phyloP scores from a whole-genome alignment of 2,329 filamentous ascomycete species.

The Fusarium mexicanum region DNA sequence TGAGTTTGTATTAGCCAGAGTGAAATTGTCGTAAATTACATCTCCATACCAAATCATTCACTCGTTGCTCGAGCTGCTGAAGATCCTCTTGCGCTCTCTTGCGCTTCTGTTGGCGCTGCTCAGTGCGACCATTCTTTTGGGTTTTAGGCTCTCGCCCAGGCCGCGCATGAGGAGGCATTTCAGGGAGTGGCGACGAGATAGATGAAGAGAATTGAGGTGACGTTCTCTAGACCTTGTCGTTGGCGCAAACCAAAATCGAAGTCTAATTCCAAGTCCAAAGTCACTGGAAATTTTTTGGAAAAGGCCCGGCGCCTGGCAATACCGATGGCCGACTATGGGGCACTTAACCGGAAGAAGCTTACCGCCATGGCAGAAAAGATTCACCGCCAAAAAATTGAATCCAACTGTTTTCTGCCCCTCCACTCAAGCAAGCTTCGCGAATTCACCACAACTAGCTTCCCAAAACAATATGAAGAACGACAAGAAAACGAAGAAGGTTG shows the following conservation, averaged over 20 bases:
- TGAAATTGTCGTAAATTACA: not conserved
- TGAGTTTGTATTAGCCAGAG: constrained; percentile 43
- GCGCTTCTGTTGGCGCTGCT: constrained; percentile 50
- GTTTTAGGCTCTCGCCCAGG: constrained; percentile 39
- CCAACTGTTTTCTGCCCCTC: constrained; percentile 43
- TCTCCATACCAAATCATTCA: constrained; percentile 47
- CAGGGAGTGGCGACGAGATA: not conserved
- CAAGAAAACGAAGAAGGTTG: constrained; percentile 44
- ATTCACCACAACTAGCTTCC: constrained; percentile 7
- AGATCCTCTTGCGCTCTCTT: constrained; percentile 52
- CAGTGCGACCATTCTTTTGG: constrained; percentile 45
- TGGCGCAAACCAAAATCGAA: constrained; percentile 15
- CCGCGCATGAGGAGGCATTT: constrained; percentile 40
- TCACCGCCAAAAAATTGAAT: constrained; percentile 48
- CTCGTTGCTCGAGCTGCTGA: constrained; percentile 46
- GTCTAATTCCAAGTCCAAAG: constrained; percentile 4
- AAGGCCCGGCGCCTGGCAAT: constrained; percentile 28
- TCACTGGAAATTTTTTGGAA: constrained; percentile 43
- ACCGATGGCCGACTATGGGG: constrained; percentile 33
- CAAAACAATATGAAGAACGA: constrained; percentile 44
- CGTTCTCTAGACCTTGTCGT: constrained; percentile 8
- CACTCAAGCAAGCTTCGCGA: constrained; percentile 26
- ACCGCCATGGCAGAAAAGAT: constrained; percentile 45
- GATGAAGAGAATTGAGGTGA: not conserved
- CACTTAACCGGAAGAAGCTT: not conserved